Evolutionary conservation across 2,329 filamentous ascomycete species (phyloP).

Genomic region (Westerdykella aurantiaca): DNA sequence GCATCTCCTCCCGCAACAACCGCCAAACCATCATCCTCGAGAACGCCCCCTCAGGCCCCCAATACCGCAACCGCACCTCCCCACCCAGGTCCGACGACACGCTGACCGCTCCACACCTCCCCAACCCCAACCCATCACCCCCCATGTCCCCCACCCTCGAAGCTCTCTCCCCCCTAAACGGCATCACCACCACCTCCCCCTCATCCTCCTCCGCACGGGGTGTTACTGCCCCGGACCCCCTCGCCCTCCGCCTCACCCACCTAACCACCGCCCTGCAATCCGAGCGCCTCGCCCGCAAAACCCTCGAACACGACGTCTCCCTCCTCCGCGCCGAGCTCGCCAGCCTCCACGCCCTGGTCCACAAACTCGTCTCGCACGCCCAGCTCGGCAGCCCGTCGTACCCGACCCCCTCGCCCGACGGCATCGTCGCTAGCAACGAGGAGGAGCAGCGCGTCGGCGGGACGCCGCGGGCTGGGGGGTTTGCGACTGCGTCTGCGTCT

Average conservation of each 20-base stretch:
- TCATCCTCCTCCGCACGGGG: too few relatives aligned
- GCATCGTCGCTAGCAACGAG: slow-evolving; percentile 16
- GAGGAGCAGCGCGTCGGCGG: slow-evolving; percentile 16
- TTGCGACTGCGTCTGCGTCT: too few relatives aligned
- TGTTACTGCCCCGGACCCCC: background rate
- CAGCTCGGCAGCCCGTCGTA: slow-evolving; percentile 19
- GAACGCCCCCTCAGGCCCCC: slow-evolving; percentile 29
- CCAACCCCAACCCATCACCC: slow-evolving; percentile 7
- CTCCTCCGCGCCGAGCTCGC: slow-evolving; percentile 28
- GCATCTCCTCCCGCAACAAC: slow-evolving; percentile 29
- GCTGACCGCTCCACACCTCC: slow-evolving; percentile 4
- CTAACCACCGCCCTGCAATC: slow-evolving; percentile 23
- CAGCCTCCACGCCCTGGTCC: slow-evolving; percentile 25
- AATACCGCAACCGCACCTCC: slow-evolving; percentile 25
- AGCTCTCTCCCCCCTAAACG: background rate
- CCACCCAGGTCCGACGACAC: slow-evolving; percentile 13
- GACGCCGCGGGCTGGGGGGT: slow-evolving; percentile 23
- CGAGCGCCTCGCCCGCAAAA: slow-evolving; percentile 31
- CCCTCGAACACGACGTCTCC: slow-evolving; percentile 29
- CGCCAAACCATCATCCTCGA: slow-evolving; percentile 37
- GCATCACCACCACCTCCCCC: background rate
- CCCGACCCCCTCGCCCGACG: slow-evolving; percentile 31
- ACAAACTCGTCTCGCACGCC: slow-evolving; percentile 18
- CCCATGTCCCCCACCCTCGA: slow-evolving; percentile 10
- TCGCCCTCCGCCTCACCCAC: slow-evolving; percentile 13